Percentiles rank a stretch among this genome's conserved stretches.
Conservation (phyloP, 2,329 filamentous ascomycete species). For the Venturiaceae sp. region DNA sequence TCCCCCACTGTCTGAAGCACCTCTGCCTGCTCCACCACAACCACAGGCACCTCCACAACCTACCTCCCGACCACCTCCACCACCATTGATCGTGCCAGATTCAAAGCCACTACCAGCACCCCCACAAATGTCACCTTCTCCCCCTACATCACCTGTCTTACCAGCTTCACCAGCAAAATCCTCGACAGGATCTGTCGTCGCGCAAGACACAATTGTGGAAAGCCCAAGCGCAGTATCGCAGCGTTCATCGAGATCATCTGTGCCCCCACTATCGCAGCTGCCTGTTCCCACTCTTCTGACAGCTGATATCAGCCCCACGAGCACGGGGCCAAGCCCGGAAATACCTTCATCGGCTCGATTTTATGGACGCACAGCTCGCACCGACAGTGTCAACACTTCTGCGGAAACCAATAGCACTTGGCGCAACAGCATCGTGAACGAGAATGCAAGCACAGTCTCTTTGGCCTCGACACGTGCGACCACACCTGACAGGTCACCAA, state of each 20-base stretch:
- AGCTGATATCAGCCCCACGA: slow-evolving; percentile 16
- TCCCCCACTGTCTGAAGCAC: slow-evolving; percentile 9
- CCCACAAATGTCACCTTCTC: slow-evolving; percentile 34
- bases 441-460: slow-evolving; percentile 70
- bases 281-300: slow-evolving; percentile 18
- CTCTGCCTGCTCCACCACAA: not conserved
- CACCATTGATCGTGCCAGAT: slow-evolving; percentile 34
- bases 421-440: slow-evolving; percentile 62
- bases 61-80: slow-evolving; percentile 27
- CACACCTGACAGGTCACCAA: slow-evolving; percentile 59
- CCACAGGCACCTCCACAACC: slow-evolving; percentile 17
- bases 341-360: slow-evolving; percentile 18
- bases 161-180: not conserved
- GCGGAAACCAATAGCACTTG: slow-evolving; percentile 72
- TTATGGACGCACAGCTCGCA: slow-evolving; percentile 17
- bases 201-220: slow-evolving; percentile 14
- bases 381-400: slow-evolving; percentile 62
- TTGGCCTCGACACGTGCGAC: slow-evolving; percentile 75
- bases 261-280: slow-evolving; percentile 24
- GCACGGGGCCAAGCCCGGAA: slow-evolving; percentile 25
- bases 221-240: slow-evolving; percentile 27
- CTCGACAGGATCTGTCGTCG: not conserved
- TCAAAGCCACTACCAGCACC: slow-evolving; percentile 62
- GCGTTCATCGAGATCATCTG: slow-evolving; percentile 40
- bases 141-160: not conserved